These are phyloP conservation scores for Ceratocystis variospora DNA, from an alignment of 2,329 filamentous ascomycete species.

Conservation along the genomic window DNA sequence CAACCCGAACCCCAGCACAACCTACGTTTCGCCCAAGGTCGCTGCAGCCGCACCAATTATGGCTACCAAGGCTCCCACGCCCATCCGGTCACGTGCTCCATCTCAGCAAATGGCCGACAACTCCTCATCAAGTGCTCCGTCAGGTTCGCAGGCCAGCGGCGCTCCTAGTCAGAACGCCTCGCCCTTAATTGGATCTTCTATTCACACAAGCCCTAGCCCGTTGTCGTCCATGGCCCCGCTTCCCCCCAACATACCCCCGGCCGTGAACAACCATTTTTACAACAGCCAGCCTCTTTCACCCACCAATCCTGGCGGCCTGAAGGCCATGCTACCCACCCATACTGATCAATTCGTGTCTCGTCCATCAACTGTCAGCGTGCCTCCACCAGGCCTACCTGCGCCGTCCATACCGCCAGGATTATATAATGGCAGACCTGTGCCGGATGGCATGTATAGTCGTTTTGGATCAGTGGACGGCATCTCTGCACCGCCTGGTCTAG, in stretches of 20 bases:
- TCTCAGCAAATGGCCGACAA: slow-evolving; percentile 61
- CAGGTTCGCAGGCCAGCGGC: slow-evolving; percentile 45
- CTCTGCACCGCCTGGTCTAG: slow-evolving; percentile 11
- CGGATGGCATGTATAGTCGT: slow-evolving; percentile 15
- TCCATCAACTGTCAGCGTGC: not conserved
- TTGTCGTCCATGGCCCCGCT: slow-evolving; percentile 31
- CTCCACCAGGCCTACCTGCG: slow-evolving; percentile 11
- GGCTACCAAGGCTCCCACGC: slow-evolving; percentile 62
- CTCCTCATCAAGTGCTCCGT: slow-evolving; percentile 55
- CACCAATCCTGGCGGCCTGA: slow-evolving; percentile 38
- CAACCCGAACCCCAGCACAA: slow-evolving; percentile 39
- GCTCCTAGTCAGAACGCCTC: slow-evolving; percentile 43
- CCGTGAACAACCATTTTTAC: slow-evolving; percentile 20
- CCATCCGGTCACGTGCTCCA: slow-evolving; percentile 58
- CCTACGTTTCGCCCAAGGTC: slow-evolving; percentile 64
- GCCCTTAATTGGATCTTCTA: slow-evolving; percentile 47
- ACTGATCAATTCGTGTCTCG: slow-evolving; percentile 26
- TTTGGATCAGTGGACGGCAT: slow-evolving; percentile 16
- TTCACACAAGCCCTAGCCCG: slow-evolving; percentile 51
- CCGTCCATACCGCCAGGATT: slow-evolving; percentile 33
- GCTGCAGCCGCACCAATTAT: slow-evolving; percentile 65
- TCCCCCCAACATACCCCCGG: not conserved
- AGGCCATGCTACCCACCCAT: slow-evolving; percentile 39
- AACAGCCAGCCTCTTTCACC: slow-evolving; percentile 46
- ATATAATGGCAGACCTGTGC: slow-evolving; percentile 15